Conservation (phyloP, 1,139 yeast genomes). For the Pichia sp. region DNA sequence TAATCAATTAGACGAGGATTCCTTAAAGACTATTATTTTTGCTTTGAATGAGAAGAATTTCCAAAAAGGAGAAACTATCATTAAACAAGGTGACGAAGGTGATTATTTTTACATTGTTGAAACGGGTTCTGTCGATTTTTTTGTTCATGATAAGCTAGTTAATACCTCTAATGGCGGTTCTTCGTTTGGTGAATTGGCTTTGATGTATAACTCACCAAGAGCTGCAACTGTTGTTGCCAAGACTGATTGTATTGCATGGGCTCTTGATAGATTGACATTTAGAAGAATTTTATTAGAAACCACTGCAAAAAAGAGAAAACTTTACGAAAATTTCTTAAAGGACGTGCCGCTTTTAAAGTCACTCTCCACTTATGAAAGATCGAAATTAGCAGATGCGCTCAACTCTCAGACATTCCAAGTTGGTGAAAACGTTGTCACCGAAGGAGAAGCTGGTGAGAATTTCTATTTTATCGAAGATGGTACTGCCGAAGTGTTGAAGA, state of each 20-base stretch:
- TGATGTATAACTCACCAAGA: constrained; percentile 96
- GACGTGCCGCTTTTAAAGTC: constrained; percentile 74
- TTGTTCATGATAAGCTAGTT: constrained; percentile 65
- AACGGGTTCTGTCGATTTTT: constrained; percentile 73
- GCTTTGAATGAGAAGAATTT: constrained; percentile 72
- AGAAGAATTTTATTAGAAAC: constrained; percentile 86
- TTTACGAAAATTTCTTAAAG: constrained; percentile 84
- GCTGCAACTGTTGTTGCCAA: constrained; percentile 90
- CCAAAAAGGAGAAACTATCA: constrained; percentile 55
- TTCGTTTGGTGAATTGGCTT: constrained; percentile 92
- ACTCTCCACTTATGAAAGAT: constrained; percentile 75
- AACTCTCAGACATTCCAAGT: constrained; percentile 65
- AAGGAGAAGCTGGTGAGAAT: constrained; percentile 89
- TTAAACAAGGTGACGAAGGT: constrained; percentile 94
- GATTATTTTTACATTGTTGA: constrained; percentile 90
- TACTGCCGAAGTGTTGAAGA: constrained; percentile 61
- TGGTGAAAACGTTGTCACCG: constrained; percentile 70
- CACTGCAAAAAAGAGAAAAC: constrained; percentile 79
- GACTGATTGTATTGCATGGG: constrained; percentile 73
- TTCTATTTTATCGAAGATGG: constrained; percentile 89
- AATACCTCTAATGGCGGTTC: constrained; percentile 77
- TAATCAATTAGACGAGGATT: constrained; percentile 61
- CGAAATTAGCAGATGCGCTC: constrained; percentile 90
- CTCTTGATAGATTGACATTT: constrained; percentile 87
- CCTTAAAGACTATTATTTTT: constrained; percentile 68